A percentile compares a stretch with the other conserved stretches of the same genome.
These are phyloP conservation scores for Gymnopilus junonius DNA, from an alignment of 768 basidiomycete species.

Conservation along the genomic window DNA sequence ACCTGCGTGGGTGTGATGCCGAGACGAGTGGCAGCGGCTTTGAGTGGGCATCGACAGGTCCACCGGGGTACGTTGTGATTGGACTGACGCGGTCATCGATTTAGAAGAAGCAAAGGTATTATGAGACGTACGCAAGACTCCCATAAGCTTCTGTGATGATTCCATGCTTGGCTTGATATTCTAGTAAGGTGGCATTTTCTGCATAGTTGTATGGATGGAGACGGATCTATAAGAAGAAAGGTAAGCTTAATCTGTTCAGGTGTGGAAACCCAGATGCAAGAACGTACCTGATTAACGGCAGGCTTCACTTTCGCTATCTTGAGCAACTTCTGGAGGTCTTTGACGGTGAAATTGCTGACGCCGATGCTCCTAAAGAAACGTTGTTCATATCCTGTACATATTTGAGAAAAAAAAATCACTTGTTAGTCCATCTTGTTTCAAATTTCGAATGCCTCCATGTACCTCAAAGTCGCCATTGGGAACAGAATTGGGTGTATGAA, in stretches of 20 bases:
- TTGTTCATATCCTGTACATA: neutral
- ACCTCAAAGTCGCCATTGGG: conserved; percentile 34
- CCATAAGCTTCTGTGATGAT: conserved; percentile 80
- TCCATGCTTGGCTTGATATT: conserved; percentile 56
- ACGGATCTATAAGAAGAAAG: conserved; percentile 48
- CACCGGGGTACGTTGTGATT: conserved; percentile 61
- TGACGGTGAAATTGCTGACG: conserved; percentile 68
- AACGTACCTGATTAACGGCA: conserved; percentile 70
- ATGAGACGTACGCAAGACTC: conserved; percentile 53
- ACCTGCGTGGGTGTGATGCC: conserved; percentile 68
- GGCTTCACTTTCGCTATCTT: conserved; percentile 59
- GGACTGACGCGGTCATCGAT: conserved; percentile 42
- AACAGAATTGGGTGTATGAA: conserved; percentile 52
- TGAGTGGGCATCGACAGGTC: conserved; percentile 64
- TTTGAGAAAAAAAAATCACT: too few relatives aligned
- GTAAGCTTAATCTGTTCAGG: too few relatives aligned
- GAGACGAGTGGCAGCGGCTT: conserved; percentile 54
- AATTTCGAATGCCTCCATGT: conserved; percentile 63
- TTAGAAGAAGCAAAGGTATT: neutral
- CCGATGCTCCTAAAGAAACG: conserved; percentile 60
- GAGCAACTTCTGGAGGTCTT: conserved; percentile 54
- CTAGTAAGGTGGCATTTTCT: conserved; percentile 56
- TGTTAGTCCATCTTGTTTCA: conserved; percentile 48
- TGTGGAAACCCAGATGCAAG: too few relatives aligned
- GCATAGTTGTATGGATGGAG: conserved; percentile 74